These are phyloP conservation scores for Jackrogersella multiformis DNA, from an alignment of 495 filamentous ascomycete species.

Conservation along the genomic window DNA sequence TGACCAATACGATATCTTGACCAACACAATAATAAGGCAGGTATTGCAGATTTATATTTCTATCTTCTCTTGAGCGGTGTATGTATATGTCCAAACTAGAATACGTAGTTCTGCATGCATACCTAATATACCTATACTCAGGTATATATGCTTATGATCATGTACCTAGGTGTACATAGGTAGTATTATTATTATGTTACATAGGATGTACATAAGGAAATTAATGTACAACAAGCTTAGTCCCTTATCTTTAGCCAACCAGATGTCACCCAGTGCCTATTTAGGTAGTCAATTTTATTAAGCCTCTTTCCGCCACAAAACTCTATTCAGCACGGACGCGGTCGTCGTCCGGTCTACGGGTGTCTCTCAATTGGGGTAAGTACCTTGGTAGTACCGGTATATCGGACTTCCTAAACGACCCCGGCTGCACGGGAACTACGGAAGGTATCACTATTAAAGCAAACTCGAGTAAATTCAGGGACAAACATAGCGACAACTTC, in stretches of 20 bases:
- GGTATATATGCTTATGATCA: no score
- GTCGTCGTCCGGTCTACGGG: no score
- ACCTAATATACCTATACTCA: no score
- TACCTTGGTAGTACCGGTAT: no score
- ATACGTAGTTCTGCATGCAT: no score
- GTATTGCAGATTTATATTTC: background rate
- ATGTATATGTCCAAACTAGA: background rate
- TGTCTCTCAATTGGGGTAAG: constrained; percentile 1
- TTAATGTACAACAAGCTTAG: constrained; percentile 23
- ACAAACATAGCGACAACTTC: background rate
- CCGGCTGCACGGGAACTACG: background rate
- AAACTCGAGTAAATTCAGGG: constrained; percentile 11
- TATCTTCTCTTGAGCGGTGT: background rate
- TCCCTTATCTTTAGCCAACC: background rate
- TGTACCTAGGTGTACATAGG: no score
- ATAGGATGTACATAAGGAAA: constrained; percentile 8
- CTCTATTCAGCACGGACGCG: constrained; percentile 7
- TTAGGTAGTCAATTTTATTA: constrained; percentile 21
- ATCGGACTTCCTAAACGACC: background rate
- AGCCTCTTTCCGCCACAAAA: constrained; percentile 38
- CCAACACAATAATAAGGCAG: background rate
- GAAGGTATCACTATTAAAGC: background rate
- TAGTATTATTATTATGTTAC: no score
- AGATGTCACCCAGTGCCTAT: background rate
- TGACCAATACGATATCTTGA: background rate